Base-by-base conservation (phyloP, 331 rosid species). In the Malus hybrid region DNA sequence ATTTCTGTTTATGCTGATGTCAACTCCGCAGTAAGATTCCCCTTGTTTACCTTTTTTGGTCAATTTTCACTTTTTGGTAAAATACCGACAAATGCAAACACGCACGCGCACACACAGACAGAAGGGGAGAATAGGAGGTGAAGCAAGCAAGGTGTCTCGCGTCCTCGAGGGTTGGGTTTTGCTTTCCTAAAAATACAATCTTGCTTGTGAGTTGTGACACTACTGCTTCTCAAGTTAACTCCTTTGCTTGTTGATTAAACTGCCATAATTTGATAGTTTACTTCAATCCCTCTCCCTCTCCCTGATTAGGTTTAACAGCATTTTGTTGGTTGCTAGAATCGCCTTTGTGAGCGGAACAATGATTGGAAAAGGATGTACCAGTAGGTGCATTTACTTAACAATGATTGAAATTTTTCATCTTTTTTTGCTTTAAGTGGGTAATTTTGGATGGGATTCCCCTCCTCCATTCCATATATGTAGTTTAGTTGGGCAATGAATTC, bases 241-340 rank as follows among this genome's bases (percentile, higher is more conserved):
- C 73, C 54, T 54, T 39, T 84, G 83, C 33, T 78, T 79, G 86
- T 86, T 80, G 80, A 89, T 77, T 88, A 76, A 81, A 71, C 82
- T 78, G 93, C 85, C 97, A 74, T 73, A 78, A 70, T 76, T 76
- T 83, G 74, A 76, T 69, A 73, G 73, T 59, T 54, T 70, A 32
- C 42, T 44, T 57, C 59, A 66, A n/a, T 52, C 10, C 5, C 65
- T 22, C 64, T 31, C 14, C 46, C 56, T 39, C 78, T 81, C 67
- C 73, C 66, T 66, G 56, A 69, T 70, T 67, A 77, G 10, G 10
- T 19, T 76, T 68, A 56, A 62, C 60, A 20, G 76, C 64, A 57
- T 48, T 70, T 16, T 69, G 29, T 22, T 60, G 65, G 65, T 24
- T 13, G 29, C 65, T 24, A 60, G 65, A 31, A 9, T 33, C 75